Conservation (phyloP, 139 green algal genomes). For the Pleodorina starrii region DNA sequence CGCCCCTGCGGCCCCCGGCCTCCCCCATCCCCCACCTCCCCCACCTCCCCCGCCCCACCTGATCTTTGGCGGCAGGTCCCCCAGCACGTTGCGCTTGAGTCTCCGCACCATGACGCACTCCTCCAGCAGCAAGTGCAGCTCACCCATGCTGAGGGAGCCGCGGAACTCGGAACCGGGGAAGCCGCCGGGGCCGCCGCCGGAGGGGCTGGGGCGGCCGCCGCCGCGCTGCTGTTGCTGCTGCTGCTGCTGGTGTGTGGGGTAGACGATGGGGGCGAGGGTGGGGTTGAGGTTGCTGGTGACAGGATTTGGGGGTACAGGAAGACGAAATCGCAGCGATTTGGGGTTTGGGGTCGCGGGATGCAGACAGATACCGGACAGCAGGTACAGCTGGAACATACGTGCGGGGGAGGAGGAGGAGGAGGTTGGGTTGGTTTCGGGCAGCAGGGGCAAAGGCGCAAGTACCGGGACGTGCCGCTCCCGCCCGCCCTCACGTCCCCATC, state of each 20-base stretch:
- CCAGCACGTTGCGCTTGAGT: constrained; percentile 62
- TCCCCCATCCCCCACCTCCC: neutral
- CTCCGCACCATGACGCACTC: constrained; percentile 62
- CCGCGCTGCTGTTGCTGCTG: neutral
- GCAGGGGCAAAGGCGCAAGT: too few species aligned
- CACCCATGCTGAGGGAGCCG: neutral
- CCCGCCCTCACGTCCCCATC: too few species aligned
- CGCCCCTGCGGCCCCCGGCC: too few species aligned
- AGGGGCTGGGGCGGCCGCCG: neutral
- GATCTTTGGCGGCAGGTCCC: constrained; percentile 64
- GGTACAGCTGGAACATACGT: too few species aligned
- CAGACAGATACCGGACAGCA: too few species aligned
- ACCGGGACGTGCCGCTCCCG: too few species aligned
- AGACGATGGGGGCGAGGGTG: too few species aligned
- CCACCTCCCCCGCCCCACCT: constrained; percentile 16
- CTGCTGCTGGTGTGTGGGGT: constrained; percentile 14
- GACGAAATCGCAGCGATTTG: too few species aligned
- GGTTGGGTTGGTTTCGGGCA: too few species aligned
- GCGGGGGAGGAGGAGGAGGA: neutral
- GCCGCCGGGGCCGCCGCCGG: neutral
- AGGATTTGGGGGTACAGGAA: too few species aligned
- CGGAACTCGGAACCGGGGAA: constrained; percentile 10
- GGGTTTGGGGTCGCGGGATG: too few species aligned
- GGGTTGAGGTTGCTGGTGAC: too few species aligned
- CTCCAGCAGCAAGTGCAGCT: constrained; percentile 57